Percentiles rank a stretch among this genome's conserved stretches.
Evolutionary conservation across 2,329 filamentous ascomycete genomes (phyloP).

Genomic region (Ophiosphaerella narmari): DNA sequence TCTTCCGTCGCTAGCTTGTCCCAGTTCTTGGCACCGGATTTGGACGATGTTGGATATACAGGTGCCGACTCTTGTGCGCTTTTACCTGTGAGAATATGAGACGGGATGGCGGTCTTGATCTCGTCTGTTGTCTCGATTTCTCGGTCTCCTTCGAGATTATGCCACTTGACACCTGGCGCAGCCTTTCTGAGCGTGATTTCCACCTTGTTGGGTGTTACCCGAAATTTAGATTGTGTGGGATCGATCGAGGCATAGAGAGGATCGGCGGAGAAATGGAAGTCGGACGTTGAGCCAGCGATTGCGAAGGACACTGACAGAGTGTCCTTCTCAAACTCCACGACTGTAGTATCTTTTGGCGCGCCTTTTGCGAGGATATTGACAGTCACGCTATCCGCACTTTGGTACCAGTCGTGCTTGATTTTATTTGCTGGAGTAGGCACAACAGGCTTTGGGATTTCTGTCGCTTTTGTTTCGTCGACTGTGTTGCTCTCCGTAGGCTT

Average conservation of each 20-base stretch:
- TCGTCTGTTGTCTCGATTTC: slow-evolving; percentile 12
- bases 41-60: slow-evolving; percentile 84
- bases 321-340: slow-evolving; percentile 57
- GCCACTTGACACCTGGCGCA: slow-evolving; percentile 70
- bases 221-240: slow-evolving; percentile 62
- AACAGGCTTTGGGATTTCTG: slow-evolving; percentile 33
- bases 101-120: slow-evolving; percentile 18
- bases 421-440: slow-evolving; percentile 58
- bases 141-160: slow-evolving; percentile 55
- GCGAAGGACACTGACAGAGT: slow-evolving; percentile 64
- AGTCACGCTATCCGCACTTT: slow-evolving; percentile 63
- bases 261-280: slow-evolving; percentile 66
- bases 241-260: slow-evolving; percentile 72
- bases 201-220: slow-evolving; percentile 76
- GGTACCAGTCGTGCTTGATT: slow-evolving; percentile 72
- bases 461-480: slow-evolving; percentile 1
- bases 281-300: slow-evolving; percentile 54
- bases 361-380: slow-evolving; percentile 70
- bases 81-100: slow-evolving; percentile 24
- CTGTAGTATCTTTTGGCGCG: slow-evolving; percentile 61
- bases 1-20: slow-evolving; percentile 71
- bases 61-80: slow-evolving; percentile 50
- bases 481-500: slow-evolving; percentile 7
- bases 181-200: slow-evolving; percentile 76
- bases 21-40: slow-evolving; percentile 86